Base-by-base conservation (phyloP, 768 basidiomycete species). In the Hortiboletus flavorubellus region DNA sequence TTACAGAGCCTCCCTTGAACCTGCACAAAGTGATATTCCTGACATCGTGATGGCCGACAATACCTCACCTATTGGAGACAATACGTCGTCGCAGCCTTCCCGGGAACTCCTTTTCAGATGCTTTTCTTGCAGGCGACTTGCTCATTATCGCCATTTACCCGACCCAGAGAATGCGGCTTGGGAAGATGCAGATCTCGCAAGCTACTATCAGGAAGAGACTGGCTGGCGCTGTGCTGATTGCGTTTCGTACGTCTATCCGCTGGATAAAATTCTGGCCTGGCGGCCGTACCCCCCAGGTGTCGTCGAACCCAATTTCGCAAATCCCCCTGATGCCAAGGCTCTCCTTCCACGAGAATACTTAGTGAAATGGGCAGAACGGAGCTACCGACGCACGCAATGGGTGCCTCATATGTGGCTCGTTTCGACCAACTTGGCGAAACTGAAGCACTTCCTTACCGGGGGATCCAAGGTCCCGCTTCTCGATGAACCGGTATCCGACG, bases 211-310 rank as follows among this genome's bases (percentile, higher is more conserved):
- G 59, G 53, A 64, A 1, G 69, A 72, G 21, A 74, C 73, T 34
- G 61, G 61, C 30, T 92, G 88, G 90, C 74, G 80, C 15, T 96
- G 94, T 65, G 77, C 78, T 6, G 89, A 94, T 62, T 96, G 94
- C 64, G 68, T 75, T 21, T 91, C 87, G 12, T 95, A 79, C 66
- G 75, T 75, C 14, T 87, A 86, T 66, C 68, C 73, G 9, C 71
- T 93, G 12, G 92, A 95, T 68, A 88, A 88, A 71, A 91, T 98
- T 59, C 76, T 97, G 40, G 95, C 93, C 2, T 97, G 95, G 95
- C 80, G 93, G 30, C 88, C 91, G 5, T 88, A 83, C 64, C 91
- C 92, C 26, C 70, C 79, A 1, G 78, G 79, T 56, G 87, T 83
- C 16, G 68, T 77, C 8, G 87, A 91, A 64, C 75, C 82, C 3